Base-by-base conservation (phyloP, 1,284 basidiomycete genomes). In the Naganishia albida region DNA sequence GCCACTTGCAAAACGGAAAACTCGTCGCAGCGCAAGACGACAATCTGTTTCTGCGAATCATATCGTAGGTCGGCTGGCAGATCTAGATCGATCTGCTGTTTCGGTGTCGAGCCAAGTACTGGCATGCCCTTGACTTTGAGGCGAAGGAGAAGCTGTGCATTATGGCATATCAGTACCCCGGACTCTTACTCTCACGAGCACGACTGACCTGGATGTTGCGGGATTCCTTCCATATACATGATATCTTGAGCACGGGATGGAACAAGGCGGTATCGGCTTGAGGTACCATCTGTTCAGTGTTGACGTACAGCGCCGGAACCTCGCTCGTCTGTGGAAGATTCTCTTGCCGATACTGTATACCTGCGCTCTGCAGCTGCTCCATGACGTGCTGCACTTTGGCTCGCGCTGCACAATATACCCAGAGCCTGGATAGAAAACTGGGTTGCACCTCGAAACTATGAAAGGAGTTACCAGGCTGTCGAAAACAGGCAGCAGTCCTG, bases 221-320 rank as follows among this genome's bases (percentile, higher is more conserved):
- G 3, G 44, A 30, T 25, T 59, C 44, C 44, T 30, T 59, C 56
- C 56, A 59, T 15, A 59, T 30, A 46, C 56, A 59, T 43, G 56
- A 59, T 38, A 59, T 28, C 44, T 59, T 59, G 13, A 59, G 44
- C 20, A 49, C 44, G 20, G 56, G 43, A 46, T 48, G 46, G 28
- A 59, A 59, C 20, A 59, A 18, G 40, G 28, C n/a, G 23, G 30
- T 12, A 38, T 59, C 44, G 42, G 56, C 56, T 28, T 59, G 56
- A 23, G 56, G 56, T n/a, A 59, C 34, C 56, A 59, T 59, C n/a
- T 59, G 56, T 15, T 15, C 28, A n/a, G 56, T 59, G n/a, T 59
- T 48, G 10, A 59, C 56, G 30, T 48, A 59, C n/a, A 59, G 46
- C 10, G 56, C 56, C 30, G 56, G 56, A 10, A 59, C 56, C 38